Conservation (phyloP, 331 rosid genomes). For the Pyracantha coccinea region DNA sequence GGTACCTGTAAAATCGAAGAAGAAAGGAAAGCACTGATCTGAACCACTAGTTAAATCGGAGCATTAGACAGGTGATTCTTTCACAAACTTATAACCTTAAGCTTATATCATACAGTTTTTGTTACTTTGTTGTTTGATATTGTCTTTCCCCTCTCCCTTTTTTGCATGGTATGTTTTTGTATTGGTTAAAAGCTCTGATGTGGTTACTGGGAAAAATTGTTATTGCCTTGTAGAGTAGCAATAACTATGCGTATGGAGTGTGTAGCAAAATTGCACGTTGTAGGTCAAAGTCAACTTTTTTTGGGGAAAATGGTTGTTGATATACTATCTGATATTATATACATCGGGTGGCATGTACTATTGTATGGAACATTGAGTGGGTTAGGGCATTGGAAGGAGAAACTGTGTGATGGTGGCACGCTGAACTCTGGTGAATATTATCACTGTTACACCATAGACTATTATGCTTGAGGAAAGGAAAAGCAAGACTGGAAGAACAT, state of each 20-base stretch:
- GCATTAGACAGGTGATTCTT: conserved; percentile 26
- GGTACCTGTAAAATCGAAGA: conserved; percentile 39
- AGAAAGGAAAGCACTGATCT: conserved; percentile 33
- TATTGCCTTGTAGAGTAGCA: background rate
- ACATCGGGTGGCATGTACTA: background rate
- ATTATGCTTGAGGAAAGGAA: background rate
- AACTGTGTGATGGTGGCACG: background rate
- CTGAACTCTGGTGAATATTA: background rate
- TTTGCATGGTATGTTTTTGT: background rate
- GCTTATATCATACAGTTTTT: background rate
- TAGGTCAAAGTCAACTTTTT: background rate
- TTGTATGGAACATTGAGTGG: background rate
- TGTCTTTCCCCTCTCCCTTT: background rate
- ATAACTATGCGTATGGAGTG: too few species aligned
- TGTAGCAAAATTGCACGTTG: too few species aligned
- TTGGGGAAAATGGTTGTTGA: background rate
- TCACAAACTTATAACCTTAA: background rate
- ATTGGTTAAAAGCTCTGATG: background rate
- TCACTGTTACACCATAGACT: background rate
- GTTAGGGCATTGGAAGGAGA: background rate
- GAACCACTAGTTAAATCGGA: background rate
- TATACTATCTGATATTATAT: background rate
- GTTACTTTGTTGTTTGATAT: background rate
- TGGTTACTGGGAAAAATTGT: background rate
- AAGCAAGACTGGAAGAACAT: background rate